A percentile compares a stretch with the other conserved stretches of the same genome.
Evolutionary conservation across 306 rosid genomes (phyloP).

Genomic region (Quercus mongolica): DNA sequence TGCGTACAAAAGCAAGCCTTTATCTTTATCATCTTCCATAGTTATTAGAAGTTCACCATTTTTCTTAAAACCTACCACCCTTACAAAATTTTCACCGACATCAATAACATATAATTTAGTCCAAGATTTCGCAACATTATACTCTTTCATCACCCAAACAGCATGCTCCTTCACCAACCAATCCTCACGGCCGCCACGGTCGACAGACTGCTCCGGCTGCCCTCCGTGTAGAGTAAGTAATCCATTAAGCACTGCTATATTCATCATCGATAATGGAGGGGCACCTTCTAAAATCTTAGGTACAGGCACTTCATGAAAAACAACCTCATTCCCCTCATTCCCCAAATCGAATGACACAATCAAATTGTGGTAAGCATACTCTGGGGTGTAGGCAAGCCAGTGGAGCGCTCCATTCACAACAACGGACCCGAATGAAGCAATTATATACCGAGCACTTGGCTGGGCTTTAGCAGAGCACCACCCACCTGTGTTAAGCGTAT

Average conservation of each 20-base stretch:
- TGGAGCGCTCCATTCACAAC: not conserved
- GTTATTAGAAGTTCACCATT: not conserved
- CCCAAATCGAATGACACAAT: not conserved
- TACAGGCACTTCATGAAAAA: no score
- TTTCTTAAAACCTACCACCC: not conserved
- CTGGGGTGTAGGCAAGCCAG: not conserved
- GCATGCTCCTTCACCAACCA: no score
- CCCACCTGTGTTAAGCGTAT: not conserved
- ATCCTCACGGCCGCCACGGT: no score
- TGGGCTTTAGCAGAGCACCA: not conserved
- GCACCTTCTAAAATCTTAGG: not conserved
- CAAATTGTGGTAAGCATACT: not conserved
- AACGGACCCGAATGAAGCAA: no score
- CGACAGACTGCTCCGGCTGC: no score
- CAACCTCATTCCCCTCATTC: not conserved
- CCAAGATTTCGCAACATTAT: not conserved
- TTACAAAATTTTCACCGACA: no score
- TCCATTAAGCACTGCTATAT: not conserved
- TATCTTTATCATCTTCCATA: no score
- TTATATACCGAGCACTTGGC: not conserved
- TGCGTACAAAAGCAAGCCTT: not conserved
- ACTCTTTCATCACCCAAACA: not conserved
- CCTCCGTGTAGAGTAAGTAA: not conserved
- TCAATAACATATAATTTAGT: not conserved
- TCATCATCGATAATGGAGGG: no score